Percentiles rank a stretch among this genome's conserved stretches.
Evolutionary conservation across 345 rosid species (phyloP).

Genomic region (Pistacia vera): DNA sequence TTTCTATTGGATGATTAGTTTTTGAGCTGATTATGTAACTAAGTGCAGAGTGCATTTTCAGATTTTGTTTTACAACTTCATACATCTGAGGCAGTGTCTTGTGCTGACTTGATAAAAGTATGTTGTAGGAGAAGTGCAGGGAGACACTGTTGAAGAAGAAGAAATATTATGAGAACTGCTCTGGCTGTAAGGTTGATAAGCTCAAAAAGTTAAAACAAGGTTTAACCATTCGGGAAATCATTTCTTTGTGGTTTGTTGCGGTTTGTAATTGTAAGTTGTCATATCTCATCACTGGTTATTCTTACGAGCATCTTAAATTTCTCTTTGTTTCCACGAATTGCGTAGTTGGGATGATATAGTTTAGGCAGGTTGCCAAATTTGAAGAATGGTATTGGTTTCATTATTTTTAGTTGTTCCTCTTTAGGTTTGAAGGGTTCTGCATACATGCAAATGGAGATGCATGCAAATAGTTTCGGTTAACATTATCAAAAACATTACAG

Average conservation of each 20-base stretch:
- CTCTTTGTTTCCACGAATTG: background rate
- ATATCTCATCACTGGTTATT: background rate
- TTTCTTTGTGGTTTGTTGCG: constrained; percentile 72
- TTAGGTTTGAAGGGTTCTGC: no score
- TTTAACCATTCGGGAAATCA: constrained; percentile 57
- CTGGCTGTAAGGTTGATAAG: constrained; percentile 82
- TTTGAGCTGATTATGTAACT: no score
- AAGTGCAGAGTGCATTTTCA: no score
- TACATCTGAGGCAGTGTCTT: background rate
- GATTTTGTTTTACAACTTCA: no score
- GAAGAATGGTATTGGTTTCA: no score
- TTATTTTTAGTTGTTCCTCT: no score
- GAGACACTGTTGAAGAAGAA: constrained; percentile 62
- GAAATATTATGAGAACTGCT: constrained; percentile 63
- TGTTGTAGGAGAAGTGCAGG: constrained; percentile 41
- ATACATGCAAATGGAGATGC: background rate
- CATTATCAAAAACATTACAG: no score
- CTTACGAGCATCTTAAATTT: background rate
- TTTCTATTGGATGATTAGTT: background rate
- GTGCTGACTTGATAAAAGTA: constrained; percentile 20
- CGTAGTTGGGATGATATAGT: no score
- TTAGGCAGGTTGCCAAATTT: no score
- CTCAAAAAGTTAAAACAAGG: constrained; percentile 53
- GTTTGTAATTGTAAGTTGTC: constrained; percentile 55
- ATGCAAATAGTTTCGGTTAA: background rate